These are phyloP conservation scores for Aspergillus haitiensis DNA, from an alignment of 495 filamentous ascomycete species.

Conservation along the genomic window DNA sequence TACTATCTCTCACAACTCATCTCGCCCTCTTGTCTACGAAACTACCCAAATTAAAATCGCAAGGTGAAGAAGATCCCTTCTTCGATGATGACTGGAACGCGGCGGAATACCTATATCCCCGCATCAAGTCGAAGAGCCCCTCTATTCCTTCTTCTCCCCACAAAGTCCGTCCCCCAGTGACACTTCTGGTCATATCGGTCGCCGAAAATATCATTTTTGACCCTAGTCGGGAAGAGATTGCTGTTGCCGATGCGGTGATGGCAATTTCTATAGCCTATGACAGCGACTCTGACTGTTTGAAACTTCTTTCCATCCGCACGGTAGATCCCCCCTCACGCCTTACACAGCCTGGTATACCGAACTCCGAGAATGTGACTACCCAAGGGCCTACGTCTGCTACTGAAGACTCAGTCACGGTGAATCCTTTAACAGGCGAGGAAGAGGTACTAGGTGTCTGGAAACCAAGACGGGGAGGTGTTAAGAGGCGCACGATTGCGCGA, in stretches of 20 bases:
- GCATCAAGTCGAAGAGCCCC: slow-evolving; percentile 24
- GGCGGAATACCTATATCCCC: slow-evolving; percentile 72
- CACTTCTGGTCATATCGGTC: slow-evolving; percentile 82
- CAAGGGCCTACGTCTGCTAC: slow-evolving; percentile 39
- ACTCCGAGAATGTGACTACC: slow-evolving; percentile 67
- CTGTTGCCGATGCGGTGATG: slow-evolving; percentile 83
- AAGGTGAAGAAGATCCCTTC: slow-evolving; percentile 89
- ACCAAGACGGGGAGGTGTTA: slow-evolving; percentile 71
- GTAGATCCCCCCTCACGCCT: slow-evolving; percentile 72
- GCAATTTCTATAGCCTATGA: slow-evolving; percentile 67
- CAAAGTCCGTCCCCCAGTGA: slow-evolving; percentile 70
- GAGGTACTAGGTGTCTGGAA: slow-evolving; percentile 74
- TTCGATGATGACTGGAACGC: slow-evolving; percentile 98
- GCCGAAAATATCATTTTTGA: slow-evolving; percentile 92
- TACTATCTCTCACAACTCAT: slow-evolving; percentile 89
- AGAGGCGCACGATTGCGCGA: slow-evolving; percentile 61
- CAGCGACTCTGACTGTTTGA: slow-evolving; percentile 35
- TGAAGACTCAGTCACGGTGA: slow-evolving; percentile 29
- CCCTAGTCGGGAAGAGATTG: slow-evolving; percentile 83
- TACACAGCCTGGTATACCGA: slow-evolving; percentile 67
- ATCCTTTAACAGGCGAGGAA: slow-evolving; percentile 45
- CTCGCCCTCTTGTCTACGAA: slow-evolving; percentile 89
- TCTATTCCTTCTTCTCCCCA: slow-evolving; percentile 18
- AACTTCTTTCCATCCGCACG: slow-evolving; percentile 62
- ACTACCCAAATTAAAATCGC: slow-evolving; percentile 78